These are phyloP conservation scores for Isatis tinctoria DNA, from an alignment of 345 rosid species.

Conservation along the genomic window DNA sequence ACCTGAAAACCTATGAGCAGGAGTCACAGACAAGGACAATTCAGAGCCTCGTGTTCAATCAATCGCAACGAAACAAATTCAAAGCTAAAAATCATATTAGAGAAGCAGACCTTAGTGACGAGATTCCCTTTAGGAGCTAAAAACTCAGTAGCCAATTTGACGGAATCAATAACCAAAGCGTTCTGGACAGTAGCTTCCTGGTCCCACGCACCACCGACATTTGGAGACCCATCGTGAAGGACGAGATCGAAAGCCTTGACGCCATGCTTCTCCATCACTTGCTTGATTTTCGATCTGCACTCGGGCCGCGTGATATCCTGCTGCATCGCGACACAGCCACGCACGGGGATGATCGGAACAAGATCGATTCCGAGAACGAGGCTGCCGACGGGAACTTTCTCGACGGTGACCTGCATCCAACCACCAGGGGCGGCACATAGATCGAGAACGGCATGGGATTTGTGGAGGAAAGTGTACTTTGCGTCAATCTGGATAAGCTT, in stretches of 20 bases:
- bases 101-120: slow-evolving; percentile 59
- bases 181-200: slow-evolving; percentile 90
- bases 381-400: slow-evolving; percentile 83
- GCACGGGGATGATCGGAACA: slow-evolving; percentile 60
- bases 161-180: slow-evolving; percentile 82
- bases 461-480: slow-evolving; percentile 60
- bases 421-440: slow-evolving; percentile 98
- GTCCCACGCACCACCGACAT: slow-evolving; percentile 92
- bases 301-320: slow-evolving; percentile 83
- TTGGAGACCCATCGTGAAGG: slow-evolving; percentile 93
- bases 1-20: slow-evolving; percentile 71
- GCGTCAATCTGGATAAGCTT: slow-evolving; percentile 80
- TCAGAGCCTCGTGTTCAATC: background rate
- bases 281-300: slow-evolving; percentile 64
- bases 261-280: slow-evolving; percentile 60
- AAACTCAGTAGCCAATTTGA: slow-evolving; percentile 77
- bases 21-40: background rate
- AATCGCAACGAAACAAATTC: background rate
- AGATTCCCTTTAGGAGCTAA: slow-evolving; percentile 72
- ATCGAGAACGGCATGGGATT: slow-evolving; percentile 75
- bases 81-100: background rate
- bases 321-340: slow-evolving; percentile 63
- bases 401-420: slow-evolving; percentile 97
- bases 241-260: slow-evolving; percentile 66
- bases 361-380: slow-evolving; percentile 89